Evolutionary conservation across 768 basidiomycete species (phyloP).

Genomic region (Podaxis rugospora): DNA sequence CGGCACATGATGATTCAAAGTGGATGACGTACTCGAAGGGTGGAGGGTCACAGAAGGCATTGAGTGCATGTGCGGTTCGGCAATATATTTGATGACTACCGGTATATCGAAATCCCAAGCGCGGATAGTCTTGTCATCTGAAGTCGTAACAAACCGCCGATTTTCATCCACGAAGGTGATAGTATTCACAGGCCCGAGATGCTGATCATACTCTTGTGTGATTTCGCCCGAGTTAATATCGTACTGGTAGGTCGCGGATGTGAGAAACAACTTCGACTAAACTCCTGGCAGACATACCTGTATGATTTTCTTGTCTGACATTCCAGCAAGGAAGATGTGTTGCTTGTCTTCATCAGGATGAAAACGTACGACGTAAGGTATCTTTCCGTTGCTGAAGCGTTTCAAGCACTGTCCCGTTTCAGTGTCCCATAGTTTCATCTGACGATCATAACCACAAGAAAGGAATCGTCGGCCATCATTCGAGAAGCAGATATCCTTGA

Average conservation of each 20-base stretch:
- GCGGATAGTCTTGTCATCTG: slow-evolving; percentile 98
- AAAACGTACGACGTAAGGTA: slow-evolving; percentile 92
- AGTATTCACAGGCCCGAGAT: slow-evolving; percentile 96
- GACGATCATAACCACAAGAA: slow-evolving; percentile 91
- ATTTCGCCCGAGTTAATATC: slow-evolving; percentile 95
- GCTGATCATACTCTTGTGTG: slow-evolving; percentile 97
- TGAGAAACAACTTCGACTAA: neutral
- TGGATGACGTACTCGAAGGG: slow-evolving; percentile 73
- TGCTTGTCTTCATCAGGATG: slow-evolving; percentile 97
- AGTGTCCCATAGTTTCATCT: slow-evolving; percentile 99
- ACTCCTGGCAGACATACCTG: slow-evolving; percentile 54
- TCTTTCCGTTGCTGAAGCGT: slow-evolving; percentile 96
- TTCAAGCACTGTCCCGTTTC: slow-evolving; percentile 98
- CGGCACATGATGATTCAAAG: slow-evolving; percentile 1
- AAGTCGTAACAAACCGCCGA: slow-evolving; percentile 94
- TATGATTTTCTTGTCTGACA: slow-evolving; percentile 99
- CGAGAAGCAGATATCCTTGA: slow-evolving; percentile 94
- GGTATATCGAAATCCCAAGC: slow-evolving; percentile 99
- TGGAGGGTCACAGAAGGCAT: slow-evolving; percentile 98
- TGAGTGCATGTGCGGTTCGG: slow-evolving; percentile 98
- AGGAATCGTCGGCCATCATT: slow-evolving; percentile 89
- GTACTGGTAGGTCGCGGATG: slow-evolving; percentile 52
- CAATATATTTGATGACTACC: slow-evolving; percentile 99
- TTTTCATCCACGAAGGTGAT: slow-evolving; percentile 99
- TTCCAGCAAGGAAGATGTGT: slow-evolving; percentile 93